phyloP scores from a whole-genome alignment of 2,329 filamentous ascomycete genomes.

The Aspergillus carbonarius region DNA sequence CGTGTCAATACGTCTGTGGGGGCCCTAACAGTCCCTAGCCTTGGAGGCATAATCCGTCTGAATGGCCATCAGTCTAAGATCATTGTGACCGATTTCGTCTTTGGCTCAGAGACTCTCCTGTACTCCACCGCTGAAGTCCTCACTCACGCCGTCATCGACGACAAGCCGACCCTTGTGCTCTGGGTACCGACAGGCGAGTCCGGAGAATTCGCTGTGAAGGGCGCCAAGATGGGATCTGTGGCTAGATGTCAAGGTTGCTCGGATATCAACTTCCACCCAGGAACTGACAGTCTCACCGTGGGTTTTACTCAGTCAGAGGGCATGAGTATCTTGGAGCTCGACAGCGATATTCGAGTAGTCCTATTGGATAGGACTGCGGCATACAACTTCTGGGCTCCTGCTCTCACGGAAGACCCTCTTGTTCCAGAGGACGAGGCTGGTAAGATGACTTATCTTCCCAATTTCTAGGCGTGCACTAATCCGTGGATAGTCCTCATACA shows the following conservation, averaged over 20 bases:
- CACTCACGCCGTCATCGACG: conserved; percentile 52
- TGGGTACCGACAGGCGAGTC: conserved; percentile 57
- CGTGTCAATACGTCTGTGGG: conserved; percentile 58
- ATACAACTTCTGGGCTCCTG: conserved; percentile 58
- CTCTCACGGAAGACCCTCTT: conserved; percentile 49
- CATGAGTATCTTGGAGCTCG: conserved; percentile 48
- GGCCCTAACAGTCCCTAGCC: conserved; percentile 54
- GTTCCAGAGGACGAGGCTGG: conserved; percentile 48
- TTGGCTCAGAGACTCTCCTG: conserved; percentile 53
- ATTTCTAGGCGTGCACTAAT: not conserved
- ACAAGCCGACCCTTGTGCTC: conserved; percentile 49
- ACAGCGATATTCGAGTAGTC: conserved; percentile 51
- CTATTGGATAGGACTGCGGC: conserved; percentile 56
- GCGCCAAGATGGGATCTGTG: conserved; percentile 36
- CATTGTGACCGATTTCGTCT: conserved; percentile 58
- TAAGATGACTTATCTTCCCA: conserved; percentile 20
- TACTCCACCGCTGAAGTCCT: conserved; percentile 59
- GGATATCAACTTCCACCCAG: conserved; percentile 44
- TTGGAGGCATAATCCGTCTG: conserved; percentile 50
- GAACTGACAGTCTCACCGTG: conserved; percentile 43
- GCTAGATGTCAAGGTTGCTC: conserved; percentile 43
- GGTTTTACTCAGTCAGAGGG: conserved; percentile 53
- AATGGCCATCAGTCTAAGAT: conserved; percentile 64
- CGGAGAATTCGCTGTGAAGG: conserved; percentile 55
- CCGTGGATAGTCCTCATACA: conserved; percentile 49